Evolutionary conservation across 306 rosid species (phyloP).

Genomic region (Morella rubra): DNA sequence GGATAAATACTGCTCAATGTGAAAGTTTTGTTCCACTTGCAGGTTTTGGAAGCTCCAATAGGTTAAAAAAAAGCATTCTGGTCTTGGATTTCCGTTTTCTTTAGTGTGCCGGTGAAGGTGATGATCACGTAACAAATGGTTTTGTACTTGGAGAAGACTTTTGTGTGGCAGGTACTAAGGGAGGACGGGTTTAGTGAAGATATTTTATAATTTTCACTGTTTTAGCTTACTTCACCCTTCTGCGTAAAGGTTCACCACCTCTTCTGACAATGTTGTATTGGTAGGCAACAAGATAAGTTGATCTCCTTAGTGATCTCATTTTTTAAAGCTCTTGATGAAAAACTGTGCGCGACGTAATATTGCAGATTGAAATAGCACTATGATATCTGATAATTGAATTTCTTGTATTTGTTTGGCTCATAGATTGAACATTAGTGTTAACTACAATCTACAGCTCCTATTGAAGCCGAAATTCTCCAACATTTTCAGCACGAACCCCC

Average conservation of each 20-base stretch:
- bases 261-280: conserved; percentile 8
- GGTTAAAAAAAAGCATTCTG: neutral
- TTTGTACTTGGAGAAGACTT: neutral
- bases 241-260: neutral
- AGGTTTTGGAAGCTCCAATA: neutral
- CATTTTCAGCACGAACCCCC: too few species aligned
- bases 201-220: neutral
- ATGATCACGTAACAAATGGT: neutral
- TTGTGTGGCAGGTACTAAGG: neutral
- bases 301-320: conserved; percentile 2
- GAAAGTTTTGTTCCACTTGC: neutral
- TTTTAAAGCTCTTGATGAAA: neutral
- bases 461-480: too few species aligned
- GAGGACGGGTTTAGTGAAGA: neutral
- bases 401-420: too few species aligned
- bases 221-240: conserved; percentile 9
- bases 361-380: too few species aligned
- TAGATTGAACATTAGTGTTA: too few species aligned
- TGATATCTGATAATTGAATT: too few species aligned
- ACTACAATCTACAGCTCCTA: too few species aligned
- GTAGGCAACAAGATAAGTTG: neutral
- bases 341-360: too few species aligned
- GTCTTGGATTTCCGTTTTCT: neutral
- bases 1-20: neutral
- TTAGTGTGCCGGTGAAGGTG: neutral